phyloP scores from a whole-genome alignment of 2,329 filamentous ascomycete genomes.

The Parafenestella ontariensis region DNA sequence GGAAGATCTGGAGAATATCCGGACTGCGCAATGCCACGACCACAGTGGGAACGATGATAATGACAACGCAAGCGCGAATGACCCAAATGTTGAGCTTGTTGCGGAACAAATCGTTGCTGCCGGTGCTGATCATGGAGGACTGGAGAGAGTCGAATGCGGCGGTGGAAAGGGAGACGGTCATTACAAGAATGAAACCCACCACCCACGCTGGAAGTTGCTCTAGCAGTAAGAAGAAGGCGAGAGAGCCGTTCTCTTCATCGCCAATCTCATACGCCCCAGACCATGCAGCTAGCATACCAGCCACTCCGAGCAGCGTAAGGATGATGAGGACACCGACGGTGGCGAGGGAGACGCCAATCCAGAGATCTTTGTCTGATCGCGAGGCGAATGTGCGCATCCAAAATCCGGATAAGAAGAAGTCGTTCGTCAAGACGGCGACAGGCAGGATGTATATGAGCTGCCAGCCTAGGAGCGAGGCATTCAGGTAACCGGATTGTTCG shows the following conservation, averaged over 20 bases:
- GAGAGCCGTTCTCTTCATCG: constrained; percentile 66
- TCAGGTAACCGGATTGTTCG: constrained; percentile 71
- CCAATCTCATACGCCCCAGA: constrained; percentile 73
- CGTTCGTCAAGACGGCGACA: constrained; percentile 80
- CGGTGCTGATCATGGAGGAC: constrained; percentile 83
- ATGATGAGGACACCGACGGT: constrained; percentile 69
- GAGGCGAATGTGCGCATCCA: constrained; percentile 86
- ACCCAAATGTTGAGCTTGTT: constrained; percentile 79
- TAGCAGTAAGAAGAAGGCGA: constrained; percentile 79
- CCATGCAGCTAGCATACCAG: constrained; percentile 80
- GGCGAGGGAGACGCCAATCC: constrained; percentile 75
- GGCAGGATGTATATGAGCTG: constrained; percentile 86
- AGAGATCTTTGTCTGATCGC: constrained; percentile 78
- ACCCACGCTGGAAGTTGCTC: constrained; percentile 78
- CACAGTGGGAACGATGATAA: constrained; percentile 76
- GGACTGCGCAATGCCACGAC: constrained; percentile 77
- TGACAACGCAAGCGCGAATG: constrained; percentile 72
- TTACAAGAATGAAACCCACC: constrained; percentile 80
- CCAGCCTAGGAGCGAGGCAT: constrained; percentile 77
- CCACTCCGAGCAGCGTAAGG: constrained; percentile 73
- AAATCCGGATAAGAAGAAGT: constrained; percentile 85
- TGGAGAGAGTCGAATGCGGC: constrained; percentile 83
- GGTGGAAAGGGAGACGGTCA: constrained; percentile 78
- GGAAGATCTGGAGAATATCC: constrained; percentile 79
- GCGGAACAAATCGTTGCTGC: constrained; percentile 83